Evolutionary conservation across 306 rosid genomes (phyloP).

Genomic region (Clitoria ternatea): DNA sequence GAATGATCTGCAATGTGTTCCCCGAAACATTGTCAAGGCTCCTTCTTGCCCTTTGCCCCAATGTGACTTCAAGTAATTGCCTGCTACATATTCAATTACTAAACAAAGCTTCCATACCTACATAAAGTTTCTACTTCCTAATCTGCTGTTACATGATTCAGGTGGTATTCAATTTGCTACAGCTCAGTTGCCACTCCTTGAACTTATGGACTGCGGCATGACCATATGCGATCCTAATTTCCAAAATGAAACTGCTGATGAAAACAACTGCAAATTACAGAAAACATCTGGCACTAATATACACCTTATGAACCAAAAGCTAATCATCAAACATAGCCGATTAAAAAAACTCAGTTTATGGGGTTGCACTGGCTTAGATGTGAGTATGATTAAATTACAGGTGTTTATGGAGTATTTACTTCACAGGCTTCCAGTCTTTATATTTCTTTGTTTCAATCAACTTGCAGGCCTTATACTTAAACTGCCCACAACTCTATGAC

Average conservation of each 20-base stretch:
- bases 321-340: conserved; percentile 76
- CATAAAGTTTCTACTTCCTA: conserved; percentile 11
- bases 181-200: conserved; percentile 85
- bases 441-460: conserved; percentile 20
- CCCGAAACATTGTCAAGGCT: conserved; percentile 76
- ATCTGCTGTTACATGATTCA: conserved; percentile 32
- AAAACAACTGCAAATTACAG: conserved; percentile 29
- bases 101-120: conserved; percentile 1
- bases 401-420: not conserved
- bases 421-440: conserved; percentile 13
- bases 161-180: conserved; percentile 97
- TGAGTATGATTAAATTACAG: conserved; percentile 39
- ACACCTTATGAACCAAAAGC: conserved; percentile 66
- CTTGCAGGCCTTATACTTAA: conserved; percentile 82
- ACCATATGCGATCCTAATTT: conserved; percentile 72
- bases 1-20: conserved; percentile 89
- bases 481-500: conserved; percentile 78
- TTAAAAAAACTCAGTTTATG: conserved; percentile 90
- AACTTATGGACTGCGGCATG: conserved; percentile 99
- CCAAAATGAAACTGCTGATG: conserved; percentile 32
- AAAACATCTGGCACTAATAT: conserved; percentile 40
- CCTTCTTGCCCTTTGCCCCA: conserved; percentile 95
- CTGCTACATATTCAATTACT: conserved; percentile 3
- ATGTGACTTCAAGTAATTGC: conserved; percentile 87
- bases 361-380: conserved; percentile 96